Percentiles rank a stretch among this genome's conserved stretches.
phyloP scores from a whole-genome alignment of 139 green algal species.

The Chlorella sp. region DNA sequence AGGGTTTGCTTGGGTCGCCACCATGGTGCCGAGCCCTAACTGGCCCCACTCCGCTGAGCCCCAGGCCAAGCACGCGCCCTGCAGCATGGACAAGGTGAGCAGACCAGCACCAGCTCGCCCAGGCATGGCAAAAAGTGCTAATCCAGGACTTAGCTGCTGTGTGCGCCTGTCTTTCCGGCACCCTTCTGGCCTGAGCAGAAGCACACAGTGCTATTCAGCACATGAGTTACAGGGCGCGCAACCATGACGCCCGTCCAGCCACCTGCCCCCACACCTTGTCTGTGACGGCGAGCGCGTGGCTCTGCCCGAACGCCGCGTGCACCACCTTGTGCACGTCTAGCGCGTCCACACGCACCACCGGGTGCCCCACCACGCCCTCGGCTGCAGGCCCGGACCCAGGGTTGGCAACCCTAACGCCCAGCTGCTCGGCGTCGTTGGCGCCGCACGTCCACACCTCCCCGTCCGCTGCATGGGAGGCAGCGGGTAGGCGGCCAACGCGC shows the following conservation, averaged over 20 bases:
- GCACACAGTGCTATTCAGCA: too few species aligned
- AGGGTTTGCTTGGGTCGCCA: conserved; percentile 14
- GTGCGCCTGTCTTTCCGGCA: too few species aligned
- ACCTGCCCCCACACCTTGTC: conserved; percentile 18
- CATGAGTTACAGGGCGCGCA: neutral
- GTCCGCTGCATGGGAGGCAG: conserved; percentile 23
- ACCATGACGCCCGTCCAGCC: neutral
- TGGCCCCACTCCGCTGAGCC: conserved; percentile 60
- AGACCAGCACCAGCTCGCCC: too few species aligned
- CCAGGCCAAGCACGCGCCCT: conserved; percentile 23
- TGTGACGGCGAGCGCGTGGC: conserved; percentile 45
- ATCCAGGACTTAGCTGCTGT: too few species aligned
- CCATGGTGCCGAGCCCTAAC: conserved; percentile 35
- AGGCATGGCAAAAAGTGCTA: too few species aligned
- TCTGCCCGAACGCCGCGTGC: conserved; percentile 30
- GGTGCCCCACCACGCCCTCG: too few species aligned
- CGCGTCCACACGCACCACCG: conserved; percentile 21
- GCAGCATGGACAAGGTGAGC: too few species aligned
- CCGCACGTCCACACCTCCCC: conserved; percentile 47
- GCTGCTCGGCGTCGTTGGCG: conserved; percentile 41
- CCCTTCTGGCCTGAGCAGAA: too few species aligned
- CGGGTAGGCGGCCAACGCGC: neutral
- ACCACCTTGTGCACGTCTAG: conserved; percentile 39
- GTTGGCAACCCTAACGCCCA: conserved; percentile 22
- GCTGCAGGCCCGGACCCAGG: neutral